phyloP scores from a whole-genome alignment of 345 rosid genomes.

The Euphorbia tirucalli region DNA sequence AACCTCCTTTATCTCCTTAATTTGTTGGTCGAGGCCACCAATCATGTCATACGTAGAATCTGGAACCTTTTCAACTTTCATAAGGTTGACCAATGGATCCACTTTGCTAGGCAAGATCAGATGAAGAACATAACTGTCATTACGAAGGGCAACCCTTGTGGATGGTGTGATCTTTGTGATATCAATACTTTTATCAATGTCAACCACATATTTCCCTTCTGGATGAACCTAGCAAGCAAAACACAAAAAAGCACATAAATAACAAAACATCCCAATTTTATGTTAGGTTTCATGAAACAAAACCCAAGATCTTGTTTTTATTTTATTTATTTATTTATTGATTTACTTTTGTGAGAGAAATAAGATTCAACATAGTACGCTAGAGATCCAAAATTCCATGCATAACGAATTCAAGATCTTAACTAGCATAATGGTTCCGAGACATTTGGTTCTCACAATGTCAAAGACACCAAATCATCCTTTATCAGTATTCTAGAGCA shows the following conservation, averaged over 20 bases:
- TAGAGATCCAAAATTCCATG: neutral
- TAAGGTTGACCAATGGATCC: slow-evolving; percentile 95
- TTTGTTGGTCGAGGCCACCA: slow-evolving; percentile 97
- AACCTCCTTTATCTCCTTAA: slow-evolving; percentile 98
- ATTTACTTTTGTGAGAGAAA: too few relatives aligned
- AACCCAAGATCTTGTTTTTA: neutral
- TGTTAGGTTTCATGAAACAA: neutral
- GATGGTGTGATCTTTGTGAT: slow-evolving; percentile 91
- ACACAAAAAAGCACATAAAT: neutral
- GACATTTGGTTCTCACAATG: neutral
- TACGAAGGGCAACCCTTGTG: slow-evolving; percentile 95
- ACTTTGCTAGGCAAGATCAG: slow-evolving; percentile 87
- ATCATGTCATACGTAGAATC: slow-evolving; percentile 99
- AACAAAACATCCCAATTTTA: slow-evolving; percentile 19
- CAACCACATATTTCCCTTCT: slow-evolving; percentile 98
- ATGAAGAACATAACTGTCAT: slow-evolving; percentile 98
- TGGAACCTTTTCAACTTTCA: slow-evolving; percentile 98
- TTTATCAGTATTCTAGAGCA: neutral
- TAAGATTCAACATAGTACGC: neutral
- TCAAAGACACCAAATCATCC: neutral
- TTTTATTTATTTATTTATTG: too few relatives aligned
- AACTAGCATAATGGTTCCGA: neutral
- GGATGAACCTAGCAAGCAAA: slow-evolving; percentile 80
- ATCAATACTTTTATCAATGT: slow-evolving; percentile 88
- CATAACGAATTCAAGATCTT: too few relatives aligned